Evolutionary conservation across 768 basidiomycete genomes (phyloP), one percentile per base, ranked within the genome.

Genomic region (Naganishia vishniacii): DNA sequence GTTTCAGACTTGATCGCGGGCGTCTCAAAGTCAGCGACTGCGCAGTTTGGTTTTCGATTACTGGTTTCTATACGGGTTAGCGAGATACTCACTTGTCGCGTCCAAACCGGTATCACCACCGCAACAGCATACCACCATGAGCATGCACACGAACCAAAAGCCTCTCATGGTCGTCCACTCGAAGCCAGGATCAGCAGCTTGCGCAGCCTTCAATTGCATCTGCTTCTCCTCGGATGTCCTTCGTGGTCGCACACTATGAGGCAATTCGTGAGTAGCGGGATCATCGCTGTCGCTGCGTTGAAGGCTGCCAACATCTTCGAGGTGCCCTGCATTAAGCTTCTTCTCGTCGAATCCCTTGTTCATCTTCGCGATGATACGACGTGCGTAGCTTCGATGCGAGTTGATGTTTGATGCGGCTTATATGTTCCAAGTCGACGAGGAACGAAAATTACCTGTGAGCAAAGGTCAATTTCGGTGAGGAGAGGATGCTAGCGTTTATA

Each of bases 31-130:
- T n/a, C n/a, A n/a, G n/a, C n/a, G n/a, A n/a, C n/a, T n/a, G n/a
- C n/a, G n/a, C n/a, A n/a, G n/a, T n/a, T n/a, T n/a, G n/a, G n/a
- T n/a, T n/a, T n/a, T n/a, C n/a, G n/a, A n/a, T n/a, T n/a, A n/a
- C n/a, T n/a, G n/a, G n/a, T n/a, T n/a, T n/a, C n/a, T n/a, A n/a
- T n/a, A n/a, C n/a, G n/a, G 26, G 47, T 26, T 26, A 12, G 12
- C 5, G 29, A 25, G 7, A 53, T n/a, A 53, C 51, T 53, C 18
- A 53, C 51, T 53, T 2, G 51, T 53, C 7, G 51, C 51, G 25
- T 53, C 51, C 51, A 53, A 53, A 8, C 51, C 51, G 6, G 51
- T 53, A 34, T 53, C 51, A 11, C 51, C 51, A 40, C 51, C 51
- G 15, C 51, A 53, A 25, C 51, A 53, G 40, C 51, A 53, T 12